A percentile compares a stretch with the other conserved stretches of the same genome.
Conservation (phyloP, 1,139 yeast genomes). For the Suhomyces guaymorum region DNA sequence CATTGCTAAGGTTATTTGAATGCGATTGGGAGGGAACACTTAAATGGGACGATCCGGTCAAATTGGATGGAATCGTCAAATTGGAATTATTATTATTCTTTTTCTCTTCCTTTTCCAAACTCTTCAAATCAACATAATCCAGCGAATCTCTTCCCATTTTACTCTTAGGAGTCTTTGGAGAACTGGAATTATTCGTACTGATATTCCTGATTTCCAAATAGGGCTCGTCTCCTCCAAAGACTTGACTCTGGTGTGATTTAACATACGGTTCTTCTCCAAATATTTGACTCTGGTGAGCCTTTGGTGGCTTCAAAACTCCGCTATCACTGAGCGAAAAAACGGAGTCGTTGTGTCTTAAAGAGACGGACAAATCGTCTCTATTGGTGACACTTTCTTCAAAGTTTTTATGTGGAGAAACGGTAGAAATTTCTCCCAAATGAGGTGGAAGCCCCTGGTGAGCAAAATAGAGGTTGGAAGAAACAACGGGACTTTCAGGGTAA, state of each 20-base stretch:
- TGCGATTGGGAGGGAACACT: too few relatives aligned
- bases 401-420: constrained; percentile 19
- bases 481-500: too few relatives aligned
- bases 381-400: constrained; percentile 10
- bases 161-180: constrained; percentile 12
- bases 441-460: constrained; percentile 60
- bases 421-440: constrained; percentile 35
- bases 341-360: constrained; percentile 48
- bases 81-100: background rate
- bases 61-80: constrained; percentile 3
- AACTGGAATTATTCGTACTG: too few relatives aligned
- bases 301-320: constrained; percentile 26
- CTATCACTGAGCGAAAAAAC: constrained; percentile 32
- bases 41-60: too few relatives aligned
- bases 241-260: too few relatives aligned
- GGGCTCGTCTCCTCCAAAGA: too few relatives aligned
- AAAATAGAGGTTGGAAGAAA: constrained; percentile 50
- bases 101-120: constrained; percentile 1
- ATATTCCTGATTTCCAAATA: constrained; percentile 1
- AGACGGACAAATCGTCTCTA: constrained; percentile 32
- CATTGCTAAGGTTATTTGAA: too few relatives aligned
- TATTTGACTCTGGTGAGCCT: constrained; percentile 17
- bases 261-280: too few relatives aligned
- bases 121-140: background rate
- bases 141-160: constrained; percentile 3